Base-by-base conservation (phyloP, 352 stramenopile genomes). In the Globisporangium apiculatum region DNA sequence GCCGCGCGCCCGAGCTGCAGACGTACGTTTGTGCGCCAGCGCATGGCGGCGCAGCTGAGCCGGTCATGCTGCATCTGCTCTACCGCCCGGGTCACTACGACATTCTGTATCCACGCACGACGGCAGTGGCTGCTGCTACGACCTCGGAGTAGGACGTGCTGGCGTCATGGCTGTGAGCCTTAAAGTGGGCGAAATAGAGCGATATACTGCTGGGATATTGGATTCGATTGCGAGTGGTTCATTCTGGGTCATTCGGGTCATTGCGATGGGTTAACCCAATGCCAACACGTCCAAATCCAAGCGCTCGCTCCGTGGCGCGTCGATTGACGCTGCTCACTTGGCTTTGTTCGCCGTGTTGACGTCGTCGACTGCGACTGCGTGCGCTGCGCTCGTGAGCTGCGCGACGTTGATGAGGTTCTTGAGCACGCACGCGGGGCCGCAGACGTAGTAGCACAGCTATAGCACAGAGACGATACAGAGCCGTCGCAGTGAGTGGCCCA, bases 41-140 rank as follows among this genome's bases (percentile, higher is more conserved):
- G 1, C 65, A 51, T 49, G 58, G 51, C 36, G 14, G 58, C 55
- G 31, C 38, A 12, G 18, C 7, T 45, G 8, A 36, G 38, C 17
- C 45, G 45, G 65, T 75, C 42, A 64, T 58, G 17, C 79, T 98
- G 45, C 79, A 82, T 45, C 68, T 98, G 54, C 69, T 98, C 31
- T 98, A 98, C 79, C 86, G 94, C 57, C 92, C 92, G 14, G 94
- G 94, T 11, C 94, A 98, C 70, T 98, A 98, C 76, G 94, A 98
- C 68, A 94, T 98, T 53, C 72, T 98, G 54, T 98, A 98, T 61
- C 72, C 72, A 15, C 61, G 69, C 14, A 47, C 65, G 41, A 46
- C 10, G 31, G 48, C 36, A 18, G 55, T n/a, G 12, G 48, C 41
- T 12, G 14, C 53, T 35, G 45, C 53, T 31, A 31, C 24, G 24